phyloP scores from a whole-genome alignment of 768 basidiomycete species.

The Punctularia strigosozonata region DNA sequence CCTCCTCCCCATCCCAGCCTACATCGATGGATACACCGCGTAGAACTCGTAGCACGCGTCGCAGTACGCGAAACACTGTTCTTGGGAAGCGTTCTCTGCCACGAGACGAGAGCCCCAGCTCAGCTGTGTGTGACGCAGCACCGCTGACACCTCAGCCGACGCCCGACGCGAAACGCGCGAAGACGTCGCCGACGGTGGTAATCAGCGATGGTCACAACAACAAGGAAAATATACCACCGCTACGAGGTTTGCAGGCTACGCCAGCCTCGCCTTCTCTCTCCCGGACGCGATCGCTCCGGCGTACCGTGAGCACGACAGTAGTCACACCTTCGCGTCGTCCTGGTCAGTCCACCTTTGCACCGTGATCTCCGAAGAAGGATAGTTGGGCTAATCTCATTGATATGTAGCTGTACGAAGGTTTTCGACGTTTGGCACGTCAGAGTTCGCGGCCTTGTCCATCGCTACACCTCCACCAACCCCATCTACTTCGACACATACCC shows the following conservation, averaged over 20 bases:
- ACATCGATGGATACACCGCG: too few relatives aligned
- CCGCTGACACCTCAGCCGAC: conserved; percentile 57
- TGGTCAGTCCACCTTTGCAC: conserved; percentile 23
- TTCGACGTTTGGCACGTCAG: conserved; percentile 39
- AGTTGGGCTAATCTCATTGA: conserved; percentile 8
- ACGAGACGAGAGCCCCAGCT: too few relatives aligned
- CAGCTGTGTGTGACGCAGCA: too few relatives aligned
- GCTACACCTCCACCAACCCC: conserved; percentile 31
- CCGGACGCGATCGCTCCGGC: conserved; percentile 23
- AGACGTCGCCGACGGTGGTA: conserved; percentile 29
- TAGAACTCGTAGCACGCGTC: too few relatives aligned
- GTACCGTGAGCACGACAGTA: conserved; percentile 24
- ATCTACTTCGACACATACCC: conserved; percentile 52
- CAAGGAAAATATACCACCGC: conserved; percentile 74
- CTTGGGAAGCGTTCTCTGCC: too few relatives aligned
- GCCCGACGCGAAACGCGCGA: conserved; percentile 55
- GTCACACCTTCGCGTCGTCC: conserved; percentile 30
- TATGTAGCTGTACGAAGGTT: conserved; percentile 30
- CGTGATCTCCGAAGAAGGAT: neutral
- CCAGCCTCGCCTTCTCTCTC: conserved; percentile 18
- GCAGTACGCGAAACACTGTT: too few relatives aligned
- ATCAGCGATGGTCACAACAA: conserved; percentile 45
- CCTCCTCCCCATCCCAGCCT: too few relatives aligned
- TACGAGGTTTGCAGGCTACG: conserved; percentile 26
- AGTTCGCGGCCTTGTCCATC: conserved; percentile 23